Base-by-base conservation (phyloP, 495 filamentous ascomycete species). In the Jackrogersella minutella region DNA sequence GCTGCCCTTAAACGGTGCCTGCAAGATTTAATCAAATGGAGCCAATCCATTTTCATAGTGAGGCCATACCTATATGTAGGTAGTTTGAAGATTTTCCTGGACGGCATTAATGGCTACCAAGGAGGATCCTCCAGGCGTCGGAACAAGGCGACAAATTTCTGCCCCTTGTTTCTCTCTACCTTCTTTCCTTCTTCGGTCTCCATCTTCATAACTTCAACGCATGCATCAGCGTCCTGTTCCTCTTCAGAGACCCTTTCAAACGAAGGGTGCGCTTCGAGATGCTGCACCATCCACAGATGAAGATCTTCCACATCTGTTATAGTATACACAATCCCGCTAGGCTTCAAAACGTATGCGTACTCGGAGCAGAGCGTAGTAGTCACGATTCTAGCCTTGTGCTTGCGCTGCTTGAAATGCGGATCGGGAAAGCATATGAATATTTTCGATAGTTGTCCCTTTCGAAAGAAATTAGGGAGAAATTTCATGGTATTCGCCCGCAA, bases 391-490 rank as follows among this genome's bases (percentile, higher is more conserved):
- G 93, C 92, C 77, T 98, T 99, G 78, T 97, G 96, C 79, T 99
- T 99, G 50, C 94, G 87, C 21, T 90, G 86, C 80, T 99, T 99
- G 82, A 99, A 99, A 76, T 99, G 95, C 63, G 95, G 95, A 73
- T 99, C 95, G 0, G 95, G 95, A 78, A 99, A 99, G 80, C 95
- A 97, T 73, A 99, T 90, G 76, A 97, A 99, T 74, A 97, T 90
- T 75, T 93, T 94, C 55, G 83, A 84, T 26, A 99, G 86, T 73
- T 96, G 90, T 22, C 70, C 75, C 70, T 85, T 90, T 52, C 75
- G 78, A 81, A 98, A 97, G 83, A 97, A 96, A 75, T 98, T 97
- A 37, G 95, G 94, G 13, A 98, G 80, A 80, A 97, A 98, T 69
- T 98, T 98, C 95, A 99, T 99, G 11, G 91, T 91, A 80, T 99